Percentiles rank a stretch among this genome's conserved stretches.
These are phyloP conservation scores for Aureobasidium namibiae DNA, from an alignment of 2,329 filamentous ascomycete genomes.

Conservation along the genomic window DNA sequence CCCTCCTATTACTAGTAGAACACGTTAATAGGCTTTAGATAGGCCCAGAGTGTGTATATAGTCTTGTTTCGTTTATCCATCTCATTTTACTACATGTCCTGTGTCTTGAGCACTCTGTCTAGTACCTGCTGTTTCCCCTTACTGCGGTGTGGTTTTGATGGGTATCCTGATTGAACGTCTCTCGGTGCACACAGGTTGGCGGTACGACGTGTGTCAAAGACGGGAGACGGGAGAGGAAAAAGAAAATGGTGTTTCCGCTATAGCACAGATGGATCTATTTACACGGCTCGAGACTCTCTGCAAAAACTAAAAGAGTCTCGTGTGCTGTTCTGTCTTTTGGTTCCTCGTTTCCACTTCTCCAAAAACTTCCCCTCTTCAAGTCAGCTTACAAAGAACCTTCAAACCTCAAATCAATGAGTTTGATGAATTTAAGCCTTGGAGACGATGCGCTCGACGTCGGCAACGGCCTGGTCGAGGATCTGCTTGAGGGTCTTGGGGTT, in stretches of 20 bases:
- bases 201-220: neutral
- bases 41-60: neutral
- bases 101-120: neutral
- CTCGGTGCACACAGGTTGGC: neutral
- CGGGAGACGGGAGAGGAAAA: neutral
- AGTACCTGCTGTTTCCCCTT: neutral
- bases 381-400: neutral
- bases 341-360: neutral
- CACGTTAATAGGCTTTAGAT: neutral
- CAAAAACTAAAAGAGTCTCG: neutral
- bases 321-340: constrained; percentile 6
- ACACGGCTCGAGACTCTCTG: constrained; percentile 1
- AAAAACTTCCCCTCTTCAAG: neutral
- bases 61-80: constrained; percentile 1
- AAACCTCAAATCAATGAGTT: neutral
- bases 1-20: neutral
- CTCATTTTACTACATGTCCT: neutral
- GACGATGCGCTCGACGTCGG: constrained; percentile 69
- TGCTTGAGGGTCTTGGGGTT: constrained; percentile 96
- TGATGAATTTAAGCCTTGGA: constrained; percentile 5
- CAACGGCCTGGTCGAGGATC: constrained; percentile 93
- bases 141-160: no score
- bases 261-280: constrained; percentile 14
- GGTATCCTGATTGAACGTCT: no score
- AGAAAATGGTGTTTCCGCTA: constrained; percentile 10